Conservation (phyloP, 2,329 filamentous ascomycete genomes). For the Phialocephala sp. region DNA sequence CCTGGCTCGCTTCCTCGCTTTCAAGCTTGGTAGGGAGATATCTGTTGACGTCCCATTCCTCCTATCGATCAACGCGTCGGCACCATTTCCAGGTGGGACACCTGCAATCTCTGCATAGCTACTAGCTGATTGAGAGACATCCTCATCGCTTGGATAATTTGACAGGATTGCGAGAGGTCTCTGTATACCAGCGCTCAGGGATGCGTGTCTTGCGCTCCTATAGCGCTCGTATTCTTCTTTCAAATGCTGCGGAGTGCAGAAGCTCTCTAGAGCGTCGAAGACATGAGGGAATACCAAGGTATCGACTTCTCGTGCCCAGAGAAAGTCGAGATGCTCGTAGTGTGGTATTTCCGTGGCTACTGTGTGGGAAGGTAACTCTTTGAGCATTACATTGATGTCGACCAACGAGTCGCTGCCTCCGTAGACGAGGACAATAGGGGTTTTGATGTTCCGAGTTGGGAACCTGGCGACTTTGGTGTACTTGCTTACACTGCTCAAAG, state of each 20-base stretch:
- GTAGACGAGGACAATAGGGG: conserved; percentile 91
- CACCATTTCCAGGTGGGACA: conserved; percentile 17
- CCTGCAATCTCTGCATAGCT: conserved; percentile 31
- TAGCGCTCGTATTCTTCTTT: conserved; percentile 67
- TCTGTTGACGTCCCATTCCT: conserved; percentile 12
- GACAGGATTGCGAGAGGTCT: conserved; percentile 21
- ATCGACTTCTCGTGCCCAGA: conserved; percentile 90
- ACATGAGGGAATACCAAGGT: conserved; percentile 84
- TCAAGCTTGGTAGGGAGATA: conserved; percentile 17
- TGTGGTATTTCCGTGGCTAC: conserved; percentile 85
- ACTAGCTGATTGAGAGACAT: conserved; percentile 24
- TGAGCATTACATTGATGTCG: conserved; percentile 91
- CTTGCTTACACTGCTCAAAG: conserved; percentile 72
- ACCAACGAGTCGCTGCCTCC: conserved; percentile 93
- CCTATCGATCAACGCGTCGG: conserved; percentile 17
- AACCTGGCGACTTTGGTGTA: conserved; percentile 98
- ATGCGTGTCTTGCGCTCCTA: conserved; percentile 38
- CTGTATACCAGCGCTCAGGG: conserved; percentile 30
- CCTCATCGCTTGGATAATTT: conserved; percentile 35
- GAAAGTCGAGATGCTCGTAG: conserved; percentile 95
- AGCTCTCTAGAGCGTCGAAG: conserved; percentile 83
- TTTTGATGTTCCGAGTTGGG: conserved; percentile 95
- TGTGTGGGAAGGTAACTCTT: conserved; percentile 83
- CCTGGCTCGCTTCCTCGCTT: conserved; percentile 29
- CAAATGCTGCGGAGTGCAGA: conserved; percentile 62